Conservation (phyloP, 208 protist species). For the Trypanosomatidae sp. region DNA sequence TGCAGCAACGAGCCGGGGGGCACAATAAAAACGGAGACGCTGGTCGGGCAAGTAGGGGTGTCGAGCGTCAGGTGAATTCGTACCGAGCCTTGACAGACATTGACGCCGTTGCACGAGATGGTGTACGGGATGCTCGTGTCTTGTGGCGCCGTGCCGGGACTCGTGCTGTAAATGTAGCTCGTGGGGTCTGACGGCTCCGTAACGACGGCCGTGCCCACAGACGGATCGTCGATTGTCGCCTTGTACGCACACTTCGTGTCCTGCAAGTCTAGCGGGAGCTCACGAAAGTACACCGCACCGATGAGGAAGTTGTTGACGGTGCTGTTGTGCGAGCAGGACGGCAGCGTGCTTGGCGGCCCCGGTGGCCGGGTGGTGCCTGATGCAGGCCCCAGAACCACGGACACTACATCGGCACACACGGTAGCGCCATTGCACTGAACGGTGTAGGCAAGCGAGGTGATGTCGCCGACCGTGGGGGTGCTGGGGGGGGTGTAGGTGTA, state of each 20-base stretch:
- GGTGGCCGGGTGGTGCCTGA: slow-evolving; percentile 11
- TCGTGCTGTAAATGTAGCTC: slow-evolving; percentile 43
- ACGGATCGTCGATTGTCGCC: slow-evolving; percentile 13
- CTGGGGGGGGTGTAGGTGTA: slow-evolving; percentile 26
- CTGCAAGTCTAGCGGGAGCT: slow-evolving; percentile 31
- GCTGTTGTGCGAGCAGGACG: slow-evolving; percentile 27
- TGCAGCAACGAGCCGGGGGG: slow-evolving; percentile 16
- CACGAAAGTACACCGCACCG: slow-evolving; percentile 17
- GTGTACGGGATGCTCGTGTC: slow-evolving; percentile 28
- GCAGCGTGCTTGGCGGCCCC: slow-evolving; percentile 7
- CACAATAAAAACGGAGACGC: slow-evolving; percentile 19
- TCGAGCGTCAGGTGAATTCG: slow-evolving; percentile 32
- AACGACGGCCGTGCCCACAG: slow-evolving; percentile 28
- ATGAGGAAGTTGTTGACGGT: slow-evolving; percentile 29
- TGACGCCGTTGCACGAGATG: slow-evolving; percentile 36
- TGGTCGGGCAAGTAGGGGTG: slow-evolving; percentile 24
- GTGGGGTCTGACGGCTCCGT: slow-evolving; percentile 21
- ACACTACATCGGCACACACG: slow-evolving; percentile 41
- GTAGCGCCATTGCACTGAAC: slow-evolving; percentile 30
- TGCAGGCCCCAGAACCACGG: slow-evolving; percentile 14
- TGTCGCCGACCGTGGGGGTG: slow-evolving; percentile 12
- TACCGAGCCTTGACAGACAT: slow-evolving; percentile 39
- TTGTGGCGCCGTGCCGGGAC: slow-evolving; percentile 13
- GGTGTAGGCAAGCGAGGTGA: slow-evolving; percentile 28
- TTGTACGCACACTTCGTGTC: slow-evolving; percentile 32